Evolutionary conservation across 2,329 filamentous ascomycete genomes (phyloP).

Genomic region (Neonectria sp.): DNA sequence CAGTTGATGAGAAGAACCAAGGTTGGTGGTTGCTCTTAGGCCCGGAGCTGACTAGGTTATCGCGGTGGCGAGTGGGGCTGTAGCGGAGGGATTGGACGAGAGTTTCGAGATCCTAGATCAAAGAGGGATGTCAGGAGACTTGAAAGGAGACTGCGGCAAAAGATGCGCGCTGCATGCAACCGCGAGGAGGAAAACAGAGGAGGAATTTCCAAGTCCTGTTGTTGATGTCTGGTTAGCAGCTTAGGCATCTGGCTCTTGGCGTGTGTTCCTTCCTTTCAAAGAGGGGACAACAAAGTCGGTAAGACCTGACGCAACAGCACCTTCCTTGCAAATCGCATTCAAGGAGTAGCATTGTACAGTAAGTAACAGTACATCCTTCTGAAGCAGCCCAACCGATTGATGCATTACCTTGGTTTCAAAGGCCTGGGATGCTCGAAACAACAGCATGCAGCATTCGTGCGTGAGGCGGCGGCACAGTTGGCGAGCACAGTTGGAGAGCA

Average conservation of each 20-base stretch:
- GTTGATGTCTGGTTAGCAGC: background rate
- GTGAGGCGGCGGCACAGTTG: constrained; percentile 25
- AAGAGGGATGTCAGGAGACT: background rate
- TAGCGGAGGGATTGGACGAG: constrained; percentile 1
- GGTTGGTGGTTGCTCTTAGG: background rate
- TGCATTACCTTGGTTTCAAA: constrained; percentile 17
- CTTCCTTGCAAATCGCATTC: constrained; percentile 6
- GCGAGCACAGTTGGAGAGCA: background rate
- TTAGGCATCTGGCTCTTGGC: background rate
- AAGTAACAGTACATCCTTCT: no score
- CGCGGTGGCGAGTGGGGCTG: constrained; percentile 15
- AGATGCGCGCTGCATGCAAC: background rate
- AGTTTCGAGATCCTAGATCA: background rate
- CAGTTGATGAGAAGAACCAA: constrained; percentile 3
- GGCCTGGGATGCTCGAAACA: constrained; percentile 11
- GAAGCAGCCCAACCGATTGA: constrained; percentile 6
- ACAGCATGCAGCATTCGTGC: constrained; percentile 6
- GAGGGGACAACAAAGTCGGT: constrained; percentile 20
- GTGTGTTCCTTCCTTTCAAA: constrained; percentile 11
- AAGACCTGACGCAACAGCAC: constrained; percentile 19
- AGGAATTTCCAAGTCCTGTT: constrained; percentile 1
- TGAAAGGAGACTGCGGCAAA: background rate
- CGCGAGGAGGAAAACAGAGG: background rate
- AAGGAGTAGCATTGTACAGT: background rate
- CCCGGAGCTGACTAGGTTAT: background rate